Base-by-base conservation (phyloP, 441 rosid species). In the Rhodomyrtus psidioides region DNA sequence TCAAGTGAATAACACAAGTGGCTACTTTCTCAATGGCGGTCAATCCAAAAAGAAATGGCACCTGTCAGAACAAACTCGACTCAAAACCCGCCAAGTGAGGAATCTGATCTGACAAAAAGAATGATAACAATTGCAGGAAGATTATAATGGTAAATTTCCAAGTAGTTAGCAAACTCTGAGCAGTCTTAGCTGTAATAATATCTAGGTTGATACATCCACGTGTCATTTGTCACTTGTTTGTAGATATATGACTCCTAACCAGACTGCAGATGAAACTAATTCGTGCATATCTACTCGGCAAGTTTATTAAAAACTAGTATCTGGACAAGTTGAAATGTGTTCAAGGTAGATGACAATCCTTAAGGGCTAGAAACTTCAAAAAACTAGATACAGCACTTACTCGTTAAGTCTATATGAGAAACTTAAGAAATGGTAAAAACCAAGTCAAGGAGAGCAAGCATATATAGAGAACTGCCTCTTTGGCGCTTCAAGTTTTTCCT, bases 31-130 rank as follows among this genome's bases (percentile, higher is more conserved):
- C 99, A 55, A 97, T 87, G 89, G 98, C 98, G 85, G 96, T 57
- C 55, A 96, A 92, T 60, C 99, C 99, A 90, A 97, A 96, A 87
- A 97, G 99, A 92, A 97, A 97, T 21, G 99, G 99, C 55, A 97
- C 99, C 99, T 97, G 91, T 70, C 79, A 51, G n/a, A 84, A 28
- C 34, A 70, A 44, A 74, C 24, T n/a, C 39, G 6, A 39, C 53
- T 74, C 86, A 92, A 85, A 65, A 74, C 54, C 87, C 7, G 76
- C 65, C 84, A 65, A 75, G 83, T 19, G 26, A 65, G 76, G 79
- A 34, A 65, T 65, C 19, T 34, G 79, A 65, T 12, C 79, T 65
- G 26, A 65, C 14, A 34, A 65, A 65, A 34, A 65, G 46, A 34
- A 65, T 19, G 46, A 34, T 65, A 19, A 26, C 49, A 28, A 62